These are phyloP conservation scores for Ceratocystis destructans DNA, from an alignment of 2,329 filamentous ascomycete genomes.

Conservation along the genomic window DNA sequence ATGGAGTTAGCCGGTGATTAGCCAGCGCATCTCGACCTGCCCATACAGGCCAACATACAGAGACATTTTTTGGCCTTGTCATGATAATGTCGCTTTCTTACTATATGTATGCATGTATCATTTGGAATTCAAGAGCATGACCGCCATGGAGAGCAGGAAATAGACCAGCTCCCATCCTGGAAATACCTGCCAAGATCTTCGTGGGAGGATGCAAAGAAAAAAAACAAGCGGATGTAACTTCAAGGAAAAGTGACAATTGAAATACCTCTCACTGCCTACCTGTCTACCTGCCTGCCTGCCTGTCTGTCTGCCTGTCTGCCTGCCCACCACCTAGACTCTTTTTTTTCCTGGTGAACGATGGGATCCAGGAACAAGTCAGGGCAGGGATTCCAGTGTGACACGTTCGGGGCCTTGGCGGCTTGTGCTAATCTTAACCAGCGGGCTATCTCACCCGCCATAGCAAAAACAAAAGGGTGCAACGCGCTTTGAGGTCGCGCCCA, in stretches of 20 bases:
- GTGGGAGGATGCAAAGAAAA: background rate
- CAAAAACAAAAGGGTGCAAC: background rate
- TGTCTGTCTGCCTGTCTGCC: no score
- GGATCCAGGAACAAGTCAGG: background rate
- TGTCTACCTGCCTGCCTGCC: no score
- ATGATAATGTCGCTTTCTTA: background rate
- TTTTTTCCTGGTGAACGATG: background rate
- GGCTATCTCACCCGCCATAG: background rate
- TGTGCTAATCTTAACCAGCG: constrained; percentile 3
- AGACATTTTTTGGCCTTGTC: background rate
- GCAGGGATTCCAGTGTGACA: background rate
- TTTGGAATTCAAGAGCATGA: background rate
- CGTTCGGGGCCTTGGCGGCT: background rate
- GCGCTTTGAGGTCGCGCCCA: background rate
- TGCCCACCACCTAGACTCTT: no score
- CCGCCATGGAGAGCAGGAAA: background rate
- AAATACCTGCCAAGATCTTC: background rate
- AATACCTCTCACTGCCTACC: no score
- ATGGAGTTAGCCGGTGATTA: background rate
- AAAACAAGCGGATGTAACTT: background rate
- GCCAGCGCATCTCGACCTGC: background rate
- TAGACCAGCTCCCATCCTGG: background rate
- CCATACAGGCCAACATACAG: background rate
- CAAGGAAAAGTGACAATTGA: background rate
- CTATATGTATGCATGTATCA: background rate